These are phyloP conservation scores for Ogataea philodendri DNA, from an alignment of 805 yeast genomes.

Conservation along the genomic window DNA sequence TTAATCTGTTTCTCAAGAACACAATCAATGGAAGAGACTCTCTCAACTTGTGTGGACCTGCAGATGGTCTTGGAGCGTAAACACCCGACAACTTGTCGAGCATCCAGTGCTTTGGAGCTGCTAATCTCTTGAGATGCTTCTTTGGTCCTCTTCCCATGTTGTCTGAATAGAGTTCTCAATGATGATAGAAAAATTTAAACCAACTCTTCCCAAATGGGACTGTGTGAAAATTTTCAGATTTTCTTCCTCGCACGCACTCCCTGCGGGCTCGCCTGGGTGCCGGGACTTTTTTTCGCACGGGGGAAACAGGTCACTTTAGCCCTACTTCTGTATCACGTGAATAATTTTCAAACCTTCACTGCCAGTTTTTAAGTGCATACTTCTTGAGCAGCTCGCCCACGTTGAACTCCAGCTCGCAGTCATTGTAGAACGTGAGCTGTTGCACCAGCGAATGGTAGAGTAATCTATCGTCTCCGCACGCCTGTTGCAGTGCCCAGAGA, in stretches of 20 bases:
- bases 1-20: slow-evolving; percentile 96
- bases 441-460: slow-evolving; percentile 18
- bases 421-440: slow-evolving; percentile 27
- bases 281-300: slow-evolving; percentile 6
- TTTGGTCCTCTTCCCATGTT: slow-evolving; percentile 87
- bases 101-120: slow-evolving; percentile 99
- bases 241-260: slow-evolving; percentile 12
- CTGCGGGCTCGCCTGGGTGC: slow-evolving; percentile 1
- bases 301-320: slow-evolving; percentile 5
- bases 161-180: slow-evolving; percentile 20
- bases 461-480: slow-evolving; percentile 17
- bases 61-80: slow-evolving; percentile 99
- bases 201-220: slow-evolving; percentile 10
- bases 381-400: slow-evolving; percentile 46
- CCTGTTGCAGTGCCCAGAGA: slow-evolving; percentile 25
- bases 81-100: slow-evolving; percentile 99
- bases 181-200: slow-evolving; percentile 12
- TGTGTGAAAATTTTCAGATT: slow-evolving; percentile 15
- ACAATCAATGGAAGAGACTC: slow-evolving; percentile 97
- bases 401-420: slow-evolving; percentile 37
- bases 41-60: slow-evolving; percentile 99
- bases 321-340: slow-evolving; percentile 7
- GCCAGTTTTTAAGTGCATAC: slow-evolving; percentile 39
- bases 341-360: not conserved
- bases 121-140: slow-evolving; percentile 99